Conservation (phyloP, 192 early-diverging fungal species). For the Backusella circina region DNA sequence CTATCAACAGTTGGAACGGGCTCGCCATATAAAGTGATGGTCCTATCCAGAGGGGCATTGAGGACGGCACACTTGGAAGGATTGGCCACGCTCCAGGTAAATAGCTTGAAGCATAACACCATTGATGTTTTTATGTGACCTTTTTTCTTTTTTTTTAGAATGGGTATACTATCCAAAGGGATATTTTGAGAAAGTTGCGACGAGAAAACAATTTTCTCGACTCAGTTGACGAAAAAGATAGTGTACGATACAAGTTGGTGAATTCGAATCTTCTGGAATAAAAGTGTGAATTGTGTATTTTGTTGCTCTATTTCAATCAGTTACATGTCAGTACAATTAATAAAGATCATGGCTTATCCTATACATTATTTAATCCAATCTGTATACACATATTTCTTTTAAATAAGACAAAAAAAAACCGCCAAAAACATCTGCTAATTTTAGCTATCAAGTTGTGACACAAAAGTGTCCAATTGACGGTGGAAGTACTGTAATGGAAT, state of each 20-base stretch:
- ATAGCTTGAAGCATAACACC: neutral
- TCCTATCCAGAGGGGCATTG: too few relatives aligned
- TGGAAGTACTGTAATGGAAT: too few relatives aligned
- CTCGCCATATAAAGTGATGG: too few relatives aligned
- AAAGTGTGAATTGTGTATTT: conserved; percentile 9
- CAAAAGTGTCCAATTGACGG: too few relatives aligned
- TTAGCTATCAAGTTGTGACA: too few relatives aligned
- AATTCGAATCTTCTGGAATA: conserved; percentile 11
- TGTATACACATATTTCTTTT: neutral
- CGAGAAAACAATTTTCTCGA: conserved; percentile 8
- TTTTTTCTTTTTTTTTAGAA: conserved; percentile 5
- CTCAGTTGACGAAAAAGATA: conserved; percentile 7
- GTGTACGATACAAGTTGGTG: conserved; percentile 7
- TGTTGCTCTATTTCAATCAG: conserved; percentile 8
- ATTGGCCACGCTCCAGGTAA: conserved; percentile 5
- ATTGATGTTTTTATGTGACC: conserved; percentile 9
- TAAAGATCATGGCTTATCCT: neutral
- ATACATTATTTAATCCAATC: conserved; percentile 9
- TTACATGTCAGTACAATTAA: conserved; percentile 11
- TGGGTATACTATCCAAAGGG: neutral
- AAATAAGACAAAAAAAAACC: neutral
- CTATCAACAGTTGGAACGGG: too few relatives aligned
- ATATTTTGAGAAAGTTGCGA: neutral
- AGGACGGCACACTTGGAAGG: neutral
- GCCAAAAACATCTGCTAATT: too few relatives aligned